phyloP scores from a whole-genome alignment of 148 eudicot genomes.

The Rhododendron henanense region DNA sequence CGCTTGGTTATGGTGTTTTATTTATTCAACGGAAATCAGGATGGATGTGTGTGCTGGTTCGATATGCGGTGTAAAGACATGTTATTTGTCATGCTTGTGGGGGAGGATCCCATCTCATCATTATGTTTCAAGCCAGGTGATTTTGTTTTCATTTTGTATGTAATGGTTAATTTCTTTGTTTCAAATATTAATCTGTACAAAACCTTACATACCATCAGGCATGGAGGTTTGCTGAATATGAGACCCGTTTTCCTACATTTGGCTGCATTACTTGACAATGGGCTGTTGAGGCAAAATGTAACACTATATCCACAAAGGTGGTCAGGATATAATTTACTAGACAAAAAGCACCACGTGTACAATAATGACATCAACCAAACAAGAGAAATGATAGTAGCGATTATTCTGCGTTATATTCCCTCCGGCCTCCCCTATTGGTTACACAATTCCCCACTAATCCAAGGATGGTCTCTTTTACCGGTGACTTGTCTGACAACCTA shows the following conservation, averaged over 20 bases:
- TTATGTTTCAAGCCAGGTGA: slow-evolving; percentile 83
- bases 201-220: background rate
- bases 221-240: background rate
- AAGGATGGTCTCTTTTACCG: background rate
- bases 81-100: slow-evolving; percentile 51
- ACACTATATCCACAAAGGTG: background rate
- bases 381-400: background rate
- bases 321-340: background rate
- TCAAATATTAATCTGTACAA: background rate
- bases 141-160: slow-evolving; percentile 7
- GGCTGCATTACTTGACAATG: background rate
- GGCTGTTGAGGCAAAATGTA: background rate
- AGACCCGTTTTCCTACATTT: background rate
- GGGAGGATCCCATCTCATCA: slow-evolving; percentile 62
- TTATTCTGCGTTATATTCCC: background rate
- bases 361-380: background rate
- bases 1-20: slow-evolving; percentile 7
- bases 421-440: background rate
- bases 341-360: background rate
- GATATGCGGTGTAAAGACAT: slow-evolving; percentile 87
- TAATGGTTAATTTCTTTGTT: background rate
- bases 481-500: background rate
- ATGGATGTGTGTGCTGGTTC: slow-evolving; percentile 84
- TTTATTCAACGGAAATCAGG: slow-evolving; percentile 35
- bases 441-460: background rate